Conservation (phyloP, 768 basidiomycete genomes). For the Clitopilus hobsonii region DNA sequence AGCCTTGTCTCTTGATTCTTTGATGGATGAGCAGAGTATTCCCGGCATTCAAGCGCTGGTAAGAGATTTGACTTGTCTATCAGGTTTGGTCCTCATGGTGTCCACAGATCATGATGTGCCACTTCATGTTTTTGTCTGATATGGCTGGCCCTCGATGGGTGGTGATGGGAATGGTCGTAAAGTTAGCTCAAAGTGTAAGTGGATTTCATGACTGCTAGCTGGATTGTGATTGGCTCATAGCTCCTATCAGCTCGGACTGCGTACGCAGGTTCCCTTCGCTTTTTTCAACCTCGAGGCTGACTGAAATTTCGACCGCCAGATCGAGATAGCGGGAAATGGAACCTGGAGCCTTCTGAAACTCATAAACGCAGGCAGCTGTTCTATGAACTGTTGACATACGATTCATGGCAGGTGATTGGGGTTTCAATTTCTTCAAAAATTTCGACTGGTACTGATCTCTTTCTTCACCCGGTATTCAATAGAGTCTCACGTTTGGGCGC, state of each 20-base stretch:
- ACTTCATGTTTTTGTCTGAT: slow-evolving; percentile 47
- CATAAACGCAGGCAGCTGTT: slow-evolving; percentile 59
- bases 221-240: no score
- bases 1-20: slow-evolving; percentile 55
- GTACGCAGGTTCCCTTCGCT: slow-evolving; percentile 36
- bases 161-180: slow-evolving; percentile 66
- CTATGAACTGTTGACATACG: slow-evolving; percentile 58
- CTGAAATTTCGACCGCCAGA: slow-evolving; percentile 70
- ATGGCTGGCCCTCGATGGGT: slow-evolving; percentile 63
- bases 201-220: no score
- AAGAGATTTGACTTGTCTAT: slow-evolving; percentile 16
- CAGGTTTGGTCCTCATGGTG: slow-evolving; percentile 8
- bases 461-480: slow-evolving; percentile 6
- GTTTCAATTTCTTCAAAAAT: slow-evolving; percentile 3
- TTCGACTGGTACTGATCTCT: background rate
- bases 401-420: slow-evolving; percentile 54
- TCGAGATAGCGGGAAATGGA: slow-evolving; percentile 66
- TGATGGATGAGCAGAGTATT: slow-evolving; percentile 61
- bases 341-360: slow-evolving; percentile 53
- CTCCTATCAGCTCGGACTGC: slow-evolving; percentile 68
- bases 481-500: slow-evolving; percentile 71
- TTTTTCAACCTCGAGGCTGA: slow-evolving; percentile 16
- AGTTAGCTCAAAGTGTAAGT: slow-evolving; percentile 64
- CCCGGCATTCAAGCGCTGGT: slow-evolving; percentile 64
- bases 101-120: slow-evolving; percentile 51